Base-by-base conservation (phyloP, 2,329 filamentous ascomycete genomes). In the Bipolaris zeicola region DNA sequence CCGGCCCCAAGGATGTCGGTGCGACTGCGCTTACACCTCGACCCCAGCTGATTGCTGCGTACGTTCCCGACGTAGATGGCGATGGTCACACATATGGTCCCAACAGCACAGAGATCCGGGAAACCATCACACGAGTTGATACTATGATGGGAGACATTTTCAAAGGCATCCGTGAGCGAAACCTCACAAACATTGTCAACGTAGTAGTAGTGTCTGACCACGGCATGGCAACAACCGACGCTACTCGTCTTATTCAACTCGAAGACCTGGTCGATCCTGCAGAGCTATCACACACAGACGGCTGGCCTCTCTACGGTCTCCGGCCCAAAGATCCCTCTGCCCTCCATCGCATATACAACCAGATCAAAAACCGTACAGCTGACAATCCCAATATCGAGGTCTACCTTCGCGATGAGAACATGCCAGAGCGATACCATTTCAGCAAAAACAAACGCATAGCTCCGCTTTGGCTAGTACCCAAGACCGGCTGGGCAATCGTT, bases 131-230 rank as follows among this genome's bases (percentile, higher is more conserved):
- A 1, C 79, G 85, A n/a, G 93, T 91, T 1, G 95, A 99, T 74
- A 78, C 76, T 1, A 96, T 98, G 91, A 80, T 99, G 24, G 89
- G 87, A 26, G 76, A 84, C 20, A 79, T 99, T 1, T 89, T 98
- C 69, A 75, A 81, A 1, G 93, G 93, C 0, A 81, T 99, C 0
- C 85, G 93, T 59, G 78, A 84, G 44, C 87, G 95, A 46, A 97
- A 98, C 72, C 79, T 99, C 48, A 96, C 92, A 0, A 74, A 89
- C 18, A 90, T 99, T 58, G 91, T 98, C 71, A 99, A 99, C 64
- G 84, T 99, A 6, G 87, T 99, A 33, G 84, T 99, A n/a, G 94
- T 99, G 2, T 97, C 92, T 0, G 95, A 99, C 73, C 95, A 99
- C 73, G 95, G 95, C 48, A 99, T 99, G 95, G 95, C 95, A 1